Percentiles rank a stretch among this genome's conserved stretches.
phyloP scores from a whole-genome alignment of 1,284 basidiomycete genomes.

The Moniliophthora roreri region DNA sequence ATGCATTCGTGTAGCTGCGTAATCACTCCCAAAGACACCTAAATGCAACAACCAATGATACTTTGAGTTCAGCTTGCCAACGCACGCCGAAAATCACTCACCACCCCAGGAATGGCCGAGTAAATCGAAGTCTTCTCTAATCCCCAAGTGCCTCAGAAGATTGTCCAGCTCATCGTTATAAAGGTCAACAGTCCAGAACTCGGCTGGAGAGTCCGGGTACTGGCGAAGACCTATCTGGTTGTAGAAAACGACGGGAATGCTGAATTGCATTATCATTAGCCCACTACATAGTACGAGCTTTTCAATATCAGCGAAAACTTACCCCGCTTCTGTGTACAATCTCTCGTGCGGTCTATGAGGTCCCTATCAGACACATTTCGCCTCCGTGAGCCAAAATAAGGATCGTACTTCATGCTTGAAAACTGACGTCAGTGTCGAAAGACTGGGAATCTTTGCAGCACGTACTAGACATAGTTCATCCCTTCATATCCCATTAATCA shows the following conservation, averaged over 20 bases:
- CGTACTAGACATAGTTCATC: slow-evolving; percentile 6
- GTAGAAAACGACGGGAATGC: slow-evolving; percentile 38
- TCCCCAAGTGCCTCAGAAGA: slow-evolving; percentile 30
- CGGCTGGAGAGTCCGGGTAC: slow-evolving; percentile 29
- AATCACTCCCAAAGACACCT: slow-evolving; percentile 11
- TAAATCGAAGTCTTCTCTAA: slow-evolving; percentile 32
- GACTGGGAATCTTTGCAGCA: too few species aligned
- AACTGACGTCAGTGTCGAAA: too few species aligned
- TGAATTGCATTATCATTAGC: neutral
- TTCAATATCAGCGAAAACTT: neutral
- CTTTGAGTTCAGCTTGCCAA: neutral
- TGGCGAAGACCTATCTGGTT: slow-evolving; percentile 43
- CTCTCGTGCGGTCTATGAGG: slow-evolving; percentile 6
- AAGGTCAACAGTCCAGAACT: slow-evolving; percentile 40
- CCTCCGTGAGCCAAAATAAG: neutral
- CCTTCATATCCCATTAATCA: too few species aligned
- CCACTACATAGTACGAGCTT: neutral
- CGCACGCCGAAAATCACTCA: neutral
- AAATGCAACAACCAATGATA: too few species aligned
- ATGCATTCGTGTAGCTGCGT: slow-evolving; percentile 5
- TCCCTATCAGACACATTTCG: neutral
- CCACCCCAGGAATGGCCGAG: slow-evolving; percentile 44
- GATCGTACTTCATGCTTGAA: slow-evolving; percentile 3
- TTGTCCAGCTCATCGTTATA: slow-evolving; percentile 42
- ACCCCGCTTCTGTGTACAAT: slow-evolving; percentile 1